phyloP scores from a whole-genome alignment of 352 stramenopile species.

The Peronospora destructor region DNA sequence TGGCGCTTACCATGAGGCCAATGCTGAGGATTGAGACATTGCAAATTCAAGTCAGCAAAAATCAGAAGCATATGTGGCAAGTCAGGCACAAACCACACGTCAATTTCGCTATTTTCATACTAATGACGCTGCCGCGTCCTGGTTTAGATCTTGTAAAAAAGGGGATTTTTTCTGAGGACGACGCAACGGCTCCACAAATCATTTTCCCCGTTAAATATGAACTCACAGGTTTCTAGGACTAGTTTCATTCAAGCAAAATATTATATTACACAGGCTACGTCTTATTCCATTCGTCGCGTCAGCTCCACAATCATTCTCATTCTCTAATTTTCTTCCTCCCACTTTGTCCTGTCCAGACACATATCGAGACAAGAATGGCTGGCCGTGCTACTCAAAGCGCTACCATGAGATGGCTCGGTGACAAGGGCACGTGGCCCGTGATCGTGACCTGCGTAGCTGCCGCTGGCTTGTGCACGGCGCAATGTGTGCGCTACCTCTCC shows the following conservation, averaged over 20 bases:
- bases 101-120: conserved; percentile 51
- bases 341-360: neutral
- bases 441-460: conserved; percentile 61
- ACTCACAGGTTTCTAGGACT: neutral
- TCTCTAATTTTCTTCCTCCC: conserved; percentile 47
- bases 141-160: neutral
- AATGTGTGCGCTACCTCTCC: conserved; percentile 62
- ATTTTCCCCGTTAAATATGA: conserved; percentile 2
- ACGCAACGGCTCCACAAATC: conserved; percentile 18
- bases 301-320: conserved; percentile 31
- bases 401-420: conserved; percentile 65
- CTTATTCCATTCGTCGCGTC: conserved; percentile 14
- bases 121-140: conserved; percentile 8
- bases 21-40: too few species aligned
- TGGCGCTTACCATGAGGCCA: too few species aligned
- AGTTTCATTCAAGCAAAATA: neutral
- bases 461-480: conserved; percentile 55
- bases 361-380: conserved; percentile 42
- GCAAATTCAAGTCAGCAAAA: too few species aligned
- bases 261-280: conserved; percentile 8
- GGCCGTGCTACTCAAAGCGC: conserved; percentile 40
- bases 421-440: conserved; percentile 73
- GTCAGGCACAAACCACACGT: too few species aligned
- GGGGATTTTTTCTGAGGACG: conserved; percentile 20
- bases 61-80: too few species aligned